Conservation (phyloP, 2,329 filamentous ascomycete species). For the Botrytis squamosa region DNA sequence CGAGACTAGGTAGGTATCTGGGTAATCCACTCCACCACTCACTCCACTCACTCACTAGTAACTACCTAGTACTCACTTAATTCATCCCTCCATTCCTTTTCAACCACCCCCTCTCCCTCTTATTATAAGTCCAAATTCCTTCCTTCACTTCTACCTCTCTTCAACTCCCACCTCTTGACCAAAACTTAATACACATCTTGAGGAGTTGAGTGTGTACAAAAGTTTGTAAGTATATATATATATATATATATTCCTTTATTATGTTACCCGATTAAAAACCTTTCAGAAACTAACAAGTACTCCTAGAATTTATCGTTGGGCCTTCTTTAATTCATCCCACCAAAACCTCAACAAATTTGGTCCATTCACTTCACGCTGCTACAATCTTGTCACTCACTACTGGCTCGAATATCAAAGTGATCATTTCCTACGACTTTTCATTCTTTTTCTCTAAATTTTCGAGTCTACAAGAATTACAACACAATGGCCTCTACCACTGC, state of each 20-base stretch:
- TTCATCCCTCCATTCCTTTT: background rate
- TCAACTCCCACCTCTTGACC: background rate
- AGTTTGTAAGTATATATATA: conserved; percentile 15
- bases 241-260: background rate
- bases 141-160: background rate
- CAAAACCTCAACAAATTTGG: conserved; percentile 18
- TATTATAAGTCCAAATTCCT: background rate
- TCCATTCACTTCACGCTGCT: conserved; percentile 8
- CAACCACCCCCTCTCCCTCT: background rate
- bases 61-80: background rate
- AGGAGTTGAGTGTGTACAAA: conserved; percentile 10
- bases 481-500: conserved; percentile 40
- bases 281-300: background rate
- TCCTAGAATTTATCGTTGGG: conserved; percentile 15
- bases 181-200: conserved; percentile 12
- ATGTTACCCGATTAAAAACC: background rate
- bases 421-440: background rate
- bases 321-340: conserved; percentile 9
- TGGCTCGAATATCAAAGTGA: conserved; percentile 1
- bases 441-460: background rate
- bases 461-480: conserved; percentile 3
- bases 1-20: background rate
- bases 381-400: background rate
- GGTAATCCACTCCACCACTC: background rate
- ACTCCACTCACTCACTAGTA: background rate